Percentiles rank a stretch among this genome's conserved stretches.
phyloP scores from a whole-genome alignment of 1,284 basidiomycete species.

The Pseudozyma thailandica region DNA sequence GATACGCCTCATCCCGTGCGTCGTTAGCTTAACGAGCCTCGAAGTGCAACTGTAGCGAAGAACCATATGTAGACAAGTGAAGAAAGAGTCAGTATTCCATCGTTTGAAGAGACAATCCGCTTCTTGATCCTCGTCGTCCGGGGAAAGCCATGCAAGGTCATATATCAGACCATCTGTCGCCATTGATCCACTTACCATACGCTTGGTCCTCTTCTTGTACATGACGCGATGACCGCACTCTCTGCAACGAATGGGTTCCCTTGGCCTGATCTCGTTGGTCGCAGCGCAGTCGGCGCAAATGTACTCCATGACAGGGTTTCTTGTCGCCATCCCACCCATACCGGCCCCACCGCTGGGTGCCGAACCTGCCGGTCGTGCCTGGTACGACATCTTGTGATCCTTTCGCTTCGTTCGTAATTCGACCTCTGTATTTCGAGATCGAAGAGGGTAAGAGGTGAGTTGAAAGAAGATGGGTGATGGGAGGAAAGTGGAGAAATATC shows the following conservation, averaged over 20 bases:
- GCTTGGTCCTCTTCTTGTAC: slow-evolving; percentile 96
- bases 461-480: slow-evolving; percentile 3
- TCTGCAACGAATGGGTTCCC: slow-evolving; percentile 93
- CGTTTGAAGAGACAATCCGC: no score
- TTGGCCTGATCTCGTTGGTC: slow-evolving; percentile 89
- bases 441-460: background rate
- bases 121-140: no score
- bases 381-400: slow-evolving; percentile 34
- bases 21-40: slow-evolving; percentile 33
- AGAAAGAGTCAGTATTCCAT: no score
- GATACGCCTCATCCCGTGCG: no score
- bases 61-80: no score
- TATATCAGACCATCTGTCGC: no score
- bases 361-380: slow-evolving; percentile 47
- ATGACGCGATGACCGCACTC: slow-evolving; percentile 98
- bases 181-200: slow-evolving; percentile 79
- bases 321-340: slow-evolving; percentile 33
- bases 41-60: slow-evolving; percentile 38
- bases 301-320: slow-evolving; percentile 73
- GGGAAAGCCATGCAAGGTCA: no score
- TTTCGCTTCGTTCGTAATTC: background rate
- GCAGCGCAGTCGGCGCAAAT: slow-evolving; percentile 95
- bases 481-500: slow-evolving; percentile 32
- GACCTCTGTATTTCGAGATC: background rate
- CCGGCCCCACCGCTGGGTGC: slow-evolving; percentile 35